These are phyloP conservation scores for Yamagishiella unicocca DNA, from an alignment of 139 green algal genomes.

Conservation along the genomic window DNA sequence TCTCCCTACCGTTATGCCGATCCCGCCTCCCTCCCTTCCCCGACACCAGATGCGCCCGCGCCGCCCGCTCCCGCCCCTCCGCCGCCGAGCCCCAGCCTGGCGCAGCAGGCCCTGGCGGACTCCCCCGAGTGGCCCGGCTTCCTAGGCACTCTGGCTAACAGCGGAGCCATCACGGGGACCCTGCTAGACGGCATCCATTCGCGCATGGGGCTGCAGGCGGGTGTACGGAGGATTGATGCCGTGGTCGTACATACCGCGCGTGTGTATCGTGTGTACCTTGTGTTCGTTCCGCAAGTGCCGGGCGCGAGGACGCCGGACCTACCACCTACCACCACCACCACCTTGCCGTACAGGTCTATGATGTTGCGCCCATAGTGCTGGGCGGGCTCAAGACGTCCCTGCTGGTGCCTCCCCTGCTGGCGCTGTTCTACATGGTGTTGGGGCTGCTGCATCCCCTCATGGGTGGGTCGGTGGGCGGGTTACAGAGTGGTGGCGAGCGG, in stretches of 20 bases:
- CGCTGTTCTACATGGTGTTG: conserved; percentile 53
- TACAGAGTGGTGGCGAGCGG: too few species aligned
- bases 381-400: conserved; percentile 60
- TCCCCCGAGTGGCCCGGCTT: conserved; percentile 42
- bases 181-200: conserved; percentile 76
- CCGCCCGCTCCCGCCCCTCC: not conserved
- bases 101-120: not conserved
- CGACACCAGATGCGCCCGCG: not conserved
- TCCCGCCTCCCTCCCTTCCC: too few species aligned
- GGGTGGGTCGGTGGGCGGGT: not conserved
- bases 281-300: too few species aligned
- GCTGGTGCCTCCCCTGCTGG: conserved; percentile 67
- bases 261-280: too few species aligned
- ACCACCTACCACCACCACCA: too few species aligned
- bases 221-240: too few species aligned
- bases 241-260: too few species aligned
- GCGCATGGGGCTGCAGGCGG: conserved; percentile 32
- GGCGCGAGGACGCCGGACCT: too few species aligned
- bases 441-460: conserved; percentile 22
- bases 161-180: conserved; percentile 57
- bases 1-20: too few species aligned
- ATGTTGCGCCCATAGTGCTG: conserved; percentile 60
- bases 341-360: conserved; percentile 64
- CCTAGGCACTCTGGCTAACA: conserved; percentile 53
- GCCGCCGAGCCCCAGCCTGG: not conserved